Evolutionary conservation across 169 alveolate genomes (phyloP), one percentile per base, ranked within the genome.

Genomic region (Plasmodium sp.): DNA sequence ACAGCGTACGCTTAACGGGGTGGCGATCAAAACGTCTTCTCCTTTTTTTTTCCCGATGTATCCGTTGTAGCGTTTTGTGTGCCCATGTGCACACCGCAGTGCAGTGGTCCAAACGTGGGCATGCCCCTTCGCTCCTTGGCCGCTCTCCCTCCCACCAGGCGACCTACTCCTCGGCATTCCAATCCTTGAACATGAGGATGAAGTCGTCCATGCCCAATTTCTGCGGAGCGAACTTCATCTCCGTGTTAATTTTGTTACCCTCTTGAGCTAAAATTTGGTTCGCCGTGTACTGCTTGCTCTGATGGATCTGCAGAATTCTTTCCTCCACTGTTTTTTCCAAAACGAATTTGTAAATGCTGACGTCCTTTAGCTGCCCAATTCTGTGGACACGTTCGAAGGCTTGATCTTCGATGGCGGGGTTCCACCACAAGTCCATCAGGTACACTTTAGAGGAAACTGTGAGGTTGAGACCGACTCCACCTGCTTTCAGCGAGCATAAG

Each of bases 361-460:
- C 98, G 27, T 96, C 97, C 34, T 97, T 93, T 77, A 95, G 96
- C 86, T 99, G 98, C 1, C 99, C 99, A 56, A 98, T 98, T 93
- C 99, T 96, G 96, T 98, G 99, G 7, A 98, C 98, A 72, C 99
- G 96, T 85, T 98, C 98, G 83, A 99, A 97, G 5, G 99, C 99
- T 95, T 99, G 98, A 27, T 96, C 95, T 93, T 98, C 99, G 12
- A 97, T 97, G 54, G 98, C 98, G 16, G 99, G 99, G 81, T 98
- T 98, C 98, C 98, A 98, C 99, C 99, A 98, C 62, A 97, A 97
- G 81, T 98, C 99, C 79, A 97, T 71, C 75, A 98, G 58, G 71
- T 97, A 95, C 16, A 96, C 97, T 88, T 97, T 96, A 45, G 97
- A 95, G 34, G 98, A 98, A 3, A 90, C 93, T 14, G 97, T 96